Evolutionary conservation across 2,329 filamentous ascomycete genomes (phyloP).

Genomic region (Erysiphe neolycopersici): DNA sequence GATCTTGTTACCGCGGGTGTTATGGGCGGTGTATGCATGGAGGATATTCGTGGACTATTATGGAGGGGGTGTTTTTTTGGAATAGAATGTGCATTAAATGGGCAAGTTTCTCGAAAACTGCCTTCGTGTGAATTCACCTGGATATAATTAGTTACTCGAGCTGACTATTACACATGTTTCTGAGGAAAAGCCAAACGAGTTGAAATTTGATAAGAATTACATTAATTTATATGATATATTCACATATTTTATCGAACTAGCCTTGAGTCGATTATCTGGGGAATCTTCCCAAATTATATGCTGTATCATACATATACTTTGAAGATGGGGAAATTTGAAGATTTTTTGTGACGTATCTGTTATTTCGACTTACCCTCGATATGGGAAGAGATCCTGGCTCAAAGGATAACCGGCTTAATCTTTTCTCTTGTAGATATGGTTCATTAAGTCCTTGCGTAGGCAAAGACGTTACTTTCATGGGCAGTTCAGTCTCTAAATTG

Average conservation of each 20-base stretch:
- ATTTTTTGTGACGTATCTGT: conserved; percentile 16
- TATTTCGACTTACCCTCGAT: conserved; percentile 26
- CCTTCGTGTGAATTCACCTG: conserved; percentile 35
- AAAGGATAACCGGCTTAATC: conserved; percentile 68
- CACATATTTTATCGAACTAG: neutral
- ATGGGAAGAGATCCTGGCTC: conserved; percentile 73
- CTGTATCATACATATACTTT: neutral
- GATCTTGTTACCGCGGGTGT: conserved; percentile 57
- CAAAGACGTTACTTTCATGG: neutral
- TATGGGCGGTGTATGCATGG: conserved; percentile 67
- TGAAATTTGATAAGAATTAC: neutral
- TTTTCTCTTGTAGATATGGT: conserved; percentile 50
- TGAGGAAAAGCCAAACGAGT: conserved; percentile 3
- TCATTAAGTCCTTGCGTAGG: conserved; percentile 42
- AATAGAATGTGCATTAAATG: conserved; percentile 36
- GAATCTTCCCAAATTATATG: conserved; percentile 1
- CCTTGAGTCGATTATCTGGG: neutral
- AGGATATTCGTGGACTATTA: conserved; percentile 37
- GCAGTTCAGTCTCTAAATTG: neutral
- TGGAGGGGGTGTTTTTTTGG: conserved; percentile 38
- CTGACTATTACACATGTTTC: conserved; percentile 6
- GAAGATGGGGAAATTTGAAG: conserved; percentile 16
- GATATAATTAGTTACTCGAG: conserved; percentile 5
- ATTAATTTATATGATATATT: neutral
- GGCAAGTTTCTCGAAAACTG: conserved; percentile 28